These are phyloP conservation scores for Ganoderma leucocontextum DNA, from an alignment of 1,284 basidiomycete genomes.

Conservation along the genomic window DNA sequence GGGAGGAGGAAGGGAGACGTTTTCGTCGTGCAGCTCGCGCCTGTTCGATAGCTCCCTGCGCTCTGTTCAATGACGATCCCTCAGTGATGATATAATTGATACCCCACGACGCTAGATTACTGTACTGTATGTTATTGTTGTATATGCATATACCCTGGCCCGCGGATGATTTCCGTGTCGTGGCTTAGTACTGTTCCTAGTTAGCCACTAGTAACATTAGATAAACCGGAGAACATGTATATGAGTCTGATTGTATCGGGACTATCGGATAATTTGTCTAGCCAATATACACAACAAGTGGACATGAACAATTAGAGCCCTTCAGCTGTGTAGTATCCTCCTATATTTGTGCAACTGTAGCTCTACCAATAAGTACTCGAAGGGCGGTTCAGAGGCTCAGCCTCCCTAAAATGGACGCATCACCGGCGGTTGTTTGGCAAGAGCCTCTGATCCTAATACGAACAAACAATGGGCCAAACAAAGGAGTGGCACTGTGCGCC, in stretches of 20 bases:
- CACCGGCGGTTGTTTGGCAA: slow-evolving; percentile 12
- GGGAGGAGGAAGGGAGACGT: slow-evolving; percentile 21
- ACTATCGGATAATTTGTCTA: neutral
- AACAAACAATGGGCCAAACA: slow-evolving; percentile 21
- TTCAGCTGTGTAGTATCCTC: neutral
- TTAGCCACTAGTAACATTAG: neutral
- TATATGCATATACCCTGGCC: neutral
- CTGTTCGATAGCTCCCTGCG: neutral
- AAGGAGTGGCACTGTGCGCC: neutral
- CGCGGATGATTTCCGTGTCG: neutral
- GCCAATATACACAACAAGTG: neutral
- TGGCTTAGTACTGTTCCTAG: neutral
- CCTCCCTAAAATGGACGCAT: neutral
- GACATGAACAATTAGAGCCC: neutral
- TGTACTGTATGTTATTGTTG: neutral
- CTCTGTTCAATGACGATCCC: neutral
- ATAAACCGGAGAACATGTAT: neutral
- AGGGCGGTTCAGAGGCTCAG: neutral
- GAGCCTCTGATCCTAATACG: slow-evolving; percentile 8
- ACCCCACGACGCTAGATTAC: neutral
- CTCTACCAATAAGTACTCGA: neutral
- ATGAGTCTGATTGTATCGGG: neutral
- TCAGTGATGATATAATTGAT: neutral
- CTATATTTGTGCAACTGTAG: neutral
- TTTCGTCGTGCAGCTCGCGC: slow-evolving; percentile 28